Base-by-base conservation (phyloP, 2,329 filamentous ascomycete species). In the Lomentospora prolificans region DNA sequence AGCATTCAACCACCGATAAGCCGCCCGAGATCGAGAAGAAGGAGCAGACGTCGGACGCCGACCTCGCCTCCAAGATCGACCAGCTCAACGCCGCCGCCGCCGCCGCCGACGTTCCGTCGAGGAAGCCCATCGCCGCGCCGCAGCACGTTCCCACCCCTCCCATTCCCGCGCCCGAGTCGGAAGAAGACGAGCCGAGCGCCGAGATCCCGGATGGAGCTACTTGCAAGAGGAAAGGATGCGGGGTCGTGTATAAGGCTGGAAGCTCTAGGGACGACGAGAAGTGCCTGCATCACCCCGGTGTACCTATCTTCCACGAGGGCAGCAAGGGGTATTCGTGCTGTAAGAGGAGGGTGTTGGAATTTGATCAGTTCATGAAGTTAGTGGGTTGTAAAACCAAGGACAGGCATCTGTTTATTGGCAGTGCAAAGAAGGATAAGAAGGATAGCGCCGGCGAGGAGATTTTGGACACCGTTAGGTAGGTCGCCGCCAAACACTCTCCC, bases 291-390 rank as follows among this genome's bases (percentile, higher is more conserved):
- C 94, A 99, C 71, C 91, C 94, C 0, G 94, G 94, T 3, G 82
- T 80, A 22, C 89, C 94, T 24, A 86, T 99, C 62, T 99, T 99
- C 74, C 94, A 99, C 69, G 94, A 99, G 75, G 94, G 94, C 33
- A 95, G 89, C 73, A 99, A 99, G 75, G 94, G 94, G 1, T 99
- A 94, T 79, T 90, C 85, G 58, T 99, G 94, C 76, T 99, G 94
- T 75, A 97, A 97, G 80, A 79, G 90, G 64, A 81, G 90, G 36
- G 94, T 99, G 57, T 74, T 99, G 58, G 94, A 99, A 67, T 99
- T 99, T 70, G 91, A 99, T 69, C 87, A 97, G 70, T 99, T 99
- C 72, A 85, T 99, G 85, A 94, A 89, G 71, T 92, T 99, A 58
- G 84, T 88, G 63, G 94, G 94, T 1, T 99, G 94, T 73, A 84